Base-by-base conservation (phyloP, 768 basidiomycete genomes). In the Naganishia friedmannii region DNA sequence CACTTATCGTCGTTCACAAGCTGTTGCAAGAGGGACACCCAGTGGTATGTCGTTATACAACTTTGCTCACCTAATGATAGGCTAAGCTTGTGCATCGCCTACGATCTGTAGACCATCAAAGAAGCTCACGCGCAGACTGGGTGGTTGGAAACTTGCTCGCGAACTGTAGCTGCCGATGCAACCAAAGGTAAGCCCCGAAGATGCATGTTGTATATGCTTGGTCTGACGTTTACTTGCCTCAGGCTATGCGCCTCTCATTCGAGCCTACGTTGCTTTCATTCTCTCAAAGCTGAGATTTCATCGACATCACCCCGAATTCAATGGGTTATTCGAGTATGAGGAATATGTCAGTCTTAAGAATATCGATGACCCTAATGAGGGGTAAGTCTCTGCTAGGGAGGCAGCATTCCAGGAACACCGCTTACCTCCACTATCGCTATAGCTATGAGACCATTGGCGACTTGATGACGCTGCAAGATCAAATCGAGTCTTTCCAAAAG, bases 401-500 rank as follows among this genome's bases (percentile, higher is more conserved):
- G 53, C 9, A 34, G 39, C 31, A 13, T 7, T n/a, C n/a, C 26
- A 60, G 68, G 70, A 67, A 74, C 60, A 12, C n/a, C 34, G 32
- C 29, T 58, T 1, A 34, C 28, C 8, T 34, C 2, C 39, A 13
- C 39, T 32, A 8, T 19, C 0, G 0, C 9, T 15, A 19, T 76
- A 97, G 95, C 65, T 99, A 96, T 76, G 96, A 99, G 82, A 98
- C 93, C 0, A 99, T 99, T 76, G 89, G 88, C 31, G 96, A 99
- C 81, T 87, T 99, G 39, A 98, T 97, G 96, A 89, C 88, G 21
- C 84, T 99, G 66, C 96, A 99, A 84, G 96, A 99, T 79, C 93
- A 97, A 79, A 98, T 99, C 67, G 96, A 99, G 78, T 91, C 93
- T 3, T 98, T 99, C 84, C 94, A 99, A 79, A 93, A 93, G 82